phyloP scores from a whole-genome alignment of 495 filamentous ascomycete species.

The Tuber melanosporum region DNA sequence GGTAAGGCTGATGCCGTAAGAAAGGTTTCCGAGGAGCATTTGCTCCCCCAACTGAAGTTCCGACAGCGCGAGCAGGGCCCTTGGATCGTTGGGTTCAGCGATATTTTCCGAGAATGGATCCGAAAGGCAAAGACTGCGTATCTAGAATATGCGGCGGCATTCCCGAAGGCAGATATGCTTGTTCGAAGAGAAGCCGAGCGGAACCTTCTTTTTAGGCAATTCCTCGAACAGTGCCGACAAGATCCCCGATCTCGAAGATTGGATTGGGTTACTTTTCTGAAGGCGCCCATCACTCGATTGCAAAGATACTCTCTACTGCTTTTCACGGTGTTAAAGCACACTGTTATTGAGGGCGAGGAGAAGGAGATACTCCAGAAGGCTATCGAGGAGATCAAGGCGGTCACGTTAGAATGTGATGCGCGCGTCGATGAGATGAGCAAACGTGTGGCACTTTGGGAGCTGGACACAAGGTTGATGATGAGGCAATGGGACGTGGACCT shows the following conservation, averaged over 20 bases:
- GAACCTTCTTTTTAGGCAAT: constrained; percentile 80
- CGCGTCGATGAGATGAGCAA: constrained; percentile 91
- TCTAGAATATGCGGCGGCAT: constrained; percentile 84
- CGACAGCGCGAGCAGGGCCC: constrained; percentile 95
- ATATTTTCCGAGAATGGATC: constrained; percentile 98
- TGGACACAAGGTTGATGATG: constrained; percentile 73
- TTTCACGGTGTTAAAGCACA: constrained; percentile 75
- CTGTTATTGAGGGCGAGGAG: constrained; percentile 76
- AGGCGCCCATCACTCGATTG: constrained; percentile 83
- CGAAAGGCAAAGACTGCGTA: constrained; percentile 83
- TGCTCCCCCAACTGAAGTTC: constrained; percentile 95
- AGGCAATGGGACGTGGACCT: constrained; percentile 87
- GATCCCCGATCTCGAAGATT: constrained; percentile 78
- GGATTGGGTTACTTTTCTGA: constrained; percentile 90
- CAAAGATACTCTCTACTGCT: constrained; percentile 86
- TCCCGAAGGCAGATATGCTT: constrained; percentile 73
- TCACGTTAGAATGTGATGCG: constrained; percentile 86
- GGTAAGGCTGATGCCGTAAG: constrained; percentile 84
- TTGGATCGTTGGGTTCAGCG: constrained; percentile 87
- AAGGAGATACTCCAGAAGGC: constrained; percentile 77
- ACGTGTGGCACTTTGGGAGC: constrained; percentile 81
- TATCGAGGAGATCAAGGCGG: constrained; percentile 89
- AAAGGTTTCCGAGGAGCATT: constrained; percentile 83
- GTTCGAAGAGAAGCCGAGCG: constrained; percentile 77
- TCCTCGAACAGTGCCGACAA: constrained; percentile 69